These are phyloP conservation scores for Volvox carteri DNA, from an alignment of 163 green algal species.

Conservation along the genomic window DNA sequence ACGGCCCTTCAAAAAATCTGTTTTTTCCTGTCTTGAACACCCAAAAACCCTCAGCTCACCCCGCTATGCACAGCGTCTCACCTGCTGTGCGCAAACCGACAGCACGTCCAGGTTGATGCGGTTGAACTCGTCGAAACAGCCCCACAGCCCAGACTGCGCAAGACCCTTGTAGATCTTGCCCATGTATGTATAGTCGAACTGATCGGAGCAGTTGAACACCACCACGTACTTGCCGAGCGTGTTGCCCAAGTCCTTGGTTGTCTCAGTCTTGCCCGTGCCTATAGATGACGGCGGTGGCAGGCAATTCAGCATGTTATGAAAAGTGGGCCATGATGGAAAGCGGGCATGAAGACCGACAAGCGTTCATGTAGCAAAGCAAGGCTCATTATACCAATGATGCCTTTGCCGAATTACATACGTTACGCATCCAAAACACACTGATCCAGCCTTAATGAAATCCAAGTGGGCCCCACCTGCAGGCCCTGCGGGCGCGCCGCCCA, in stretches of 20 bases:
- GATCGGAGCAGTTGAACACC: slow-evolving; percentile 98
- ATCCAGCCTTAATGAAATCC: too few species aligned
- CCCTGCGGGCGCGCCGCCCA: slow-evolving; percentile 92
- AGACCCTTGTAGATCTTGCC: slow-evolving; percentile 99
- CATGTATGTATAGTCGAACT: slow-evolving; percentile 91
- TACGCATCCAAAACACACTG: too few species aligned
- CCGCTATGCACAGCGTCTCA: too few species aligned
- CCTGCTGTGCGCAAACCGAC: slow-evolving; percentile 95
- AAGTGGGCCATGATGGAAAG: too few species aligned
- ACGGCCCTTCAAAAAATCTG: too few species aligned
- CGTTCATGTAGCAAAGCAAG: too few species aligned
- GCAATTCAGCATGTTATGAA: too few species aligned
- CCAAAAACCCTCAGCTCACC: too few species aligned
- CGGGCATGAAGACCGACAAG: too few species aligned
- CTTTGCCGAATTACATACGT: too few species aligned
- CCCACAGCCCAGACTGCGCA: slow-evolving; percentile 94
- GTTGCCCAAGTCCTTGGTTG: slow-evolving; percentile 95
- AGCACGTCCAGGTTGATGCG: slow-evolving; percentile 98
- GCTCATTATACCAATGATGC: too few species aligned
- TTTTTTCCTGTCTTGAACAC: too few species aligned
- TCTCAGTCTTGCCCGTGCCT: slow-evolving; percentile 97
- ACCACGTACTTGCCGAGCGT: slow-evolving; percentile 97
- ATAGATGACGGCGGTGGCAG: not conserved
- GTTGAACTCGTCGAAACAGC: slow-evolving; percentile 98
- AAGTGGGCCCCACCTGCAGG: slow-evolving; percentile 79